phyloP scores from a whole-genome alignment of 2,329 filamentous ascomycete species.

The Pseudogymnoascus sp. region DNA sequence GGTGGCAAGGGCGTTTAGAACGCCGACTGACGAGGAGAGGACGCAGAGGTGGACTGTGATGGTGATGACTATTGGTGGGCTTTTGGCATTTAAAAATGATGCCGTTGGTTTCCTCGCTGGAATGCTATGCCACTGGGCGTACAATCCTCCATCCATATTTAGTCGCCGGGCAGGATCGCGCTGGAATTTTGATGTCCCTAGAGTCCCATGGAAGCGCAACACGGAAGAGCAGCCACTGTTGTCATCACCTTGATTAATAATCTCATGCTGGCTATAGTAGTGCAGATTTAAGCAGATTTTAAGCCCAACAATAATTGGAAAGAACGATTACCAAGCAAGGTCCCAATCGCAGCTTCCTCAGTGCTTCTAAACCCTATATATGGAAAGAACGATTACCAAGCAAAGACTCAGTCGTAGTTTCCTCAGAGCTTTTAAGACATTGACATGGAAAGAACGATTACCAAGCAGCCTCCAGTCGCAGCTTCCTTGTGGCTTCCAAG shows the following conservation, averaged over 20 bases:
- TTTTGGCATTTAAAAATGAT: constrained; percentile 84
- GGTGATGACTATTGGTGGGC: constrained; percentile 74
- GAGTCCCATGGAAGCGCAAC: neutral
- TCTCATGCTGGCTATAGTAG: neutral
- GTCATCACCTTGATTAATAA: neutral
- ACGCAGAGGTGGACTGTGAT: constrained; percentile 78
- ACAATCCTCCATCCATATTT: constrained; percentile 28
- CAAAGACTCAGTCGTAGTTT: too few species aligned
- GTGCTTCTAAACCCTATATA: too few species aligned
- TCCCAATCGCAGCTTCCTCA: neutral
- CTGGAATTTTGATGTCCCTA: neutral
- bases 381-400: too few species aligned
- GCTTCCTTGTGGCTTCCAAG: too few species aligned
- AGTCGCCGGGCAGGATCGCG: neutral
- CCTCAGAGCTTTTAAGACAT: too few species aligned
- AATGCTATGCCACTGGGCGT: constrained; percentile 67
- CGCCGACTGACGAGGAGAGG: constrained; percentile 57
- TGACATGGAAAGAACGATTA: too few species aligned
- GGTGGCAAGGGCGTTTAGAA: constrained; percentile 34
- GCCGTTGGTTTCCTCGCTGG: constrained; percentile 79
- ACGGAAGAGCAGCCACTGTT: neutral
- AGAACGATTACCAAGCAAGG: neutral
- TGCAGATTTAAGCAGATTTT: neutral
- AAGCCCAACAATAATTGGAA: neutral
- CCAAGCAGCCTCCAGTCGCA: too few species aligned